Evolutionary conservation across 2,329 filamentous ascomycete species (phyloP).

Genomic region (Ceratocystis colombiana): DNA sequence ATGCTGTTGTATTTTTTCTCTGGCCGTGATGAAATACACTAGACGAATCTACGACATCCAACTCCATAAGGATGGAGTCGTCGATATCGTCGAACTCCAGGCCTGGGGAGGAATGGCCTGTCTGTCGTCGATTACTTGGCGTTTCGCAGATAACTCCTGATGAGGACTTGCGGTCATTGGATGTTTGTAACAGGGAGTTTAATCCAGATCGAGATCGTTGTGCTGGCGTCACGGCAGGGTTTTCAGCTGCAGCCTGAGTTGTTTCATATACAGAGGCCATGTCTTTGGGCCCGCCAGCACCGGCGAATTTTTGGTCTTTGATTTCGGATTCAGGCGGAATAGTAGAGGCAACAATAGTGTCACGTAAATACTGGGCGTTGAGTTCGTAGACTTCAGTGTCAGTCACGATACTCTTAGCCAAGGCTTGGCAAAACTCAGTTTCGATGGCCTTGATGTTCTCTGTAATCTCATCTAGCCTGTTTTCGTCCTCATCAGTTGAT

Average conservation of each 20-base stretch:
- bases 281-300: background rate
- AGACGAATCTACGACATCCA: constrained; percentile 15
- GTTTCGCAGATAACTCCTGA: background rate
- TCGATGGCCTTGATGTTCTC: constrained; percentile 32
- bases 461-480: constrained; percentile 40
- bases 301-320: background rate
- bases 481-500: constrained; percentile 45
- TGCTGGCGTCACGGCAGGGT: background rate
- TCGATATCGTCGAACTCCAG: constrained; percentile 23
- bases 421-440: constrained; percentile 16
- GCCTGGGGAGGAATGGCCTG: background rate
- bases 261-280: background rate
- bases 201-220: background rate
- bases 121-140: background rate
- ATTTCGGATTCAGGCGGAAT: constrained; percentile 9
- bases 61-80: constrained; percentile 21
- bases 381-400: constrained; percentile 17
- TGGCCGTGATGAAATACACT: constrained; percentile 1
- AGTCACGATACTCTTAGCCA: constrained; percentile 16
- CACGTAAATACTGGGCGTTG: constrained; percentile 14
- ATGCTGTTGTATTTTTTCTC: background rate
- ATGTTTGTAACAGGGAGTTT: background rate
- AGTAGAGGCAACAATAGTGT: constrained; percentile 18
- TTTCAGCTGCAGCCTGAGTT: background rate
- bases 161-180: background rate